Evolutionary conservation across 352 stramenopile species (phyloP).

Genomic region (Phytophthora pistaciae): DNA sequence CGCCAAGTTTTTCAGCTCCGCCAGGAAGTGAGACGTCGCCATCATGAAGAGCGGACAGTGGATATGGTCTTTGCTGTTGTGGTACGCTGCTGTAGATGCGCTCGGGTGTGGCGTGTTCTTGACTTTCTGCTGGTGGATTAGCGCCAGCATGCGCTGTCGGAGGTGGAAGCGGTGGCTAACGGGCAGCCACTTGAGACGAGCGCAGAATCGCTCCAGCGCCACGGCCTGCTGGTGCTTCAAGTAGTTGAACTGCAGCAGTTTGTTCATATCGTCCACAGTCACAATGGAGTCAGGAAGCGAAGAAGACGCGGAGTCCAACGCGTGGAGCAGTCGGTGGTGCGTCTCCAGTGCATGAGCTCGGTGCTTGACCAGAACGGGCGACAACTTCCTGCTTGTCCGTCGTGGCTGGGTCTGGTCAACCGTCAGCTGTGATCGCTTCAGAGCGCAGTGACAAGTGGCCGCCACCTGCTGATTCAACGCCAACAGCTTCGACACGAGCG

Average conservation of each 20-base stretch:
- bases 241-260: conserved; percentile 44
- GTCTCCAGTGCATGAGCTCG: conserved; percentile 27
- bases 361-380: conserved; percentile 24
- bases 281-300: neutral
- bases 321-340: conserved; percentile 39
- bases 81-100: neutral
- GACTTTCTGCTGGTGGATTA: conserved; percentile 47
- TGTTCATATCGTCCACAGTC: conserved; percentile 37
- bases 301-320: neutral
- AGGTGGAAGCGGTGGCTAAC: conserved; percentile 63
- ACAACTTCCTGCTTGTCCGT: neutral
- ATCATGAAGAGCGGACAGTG: conserved; percentile 58
- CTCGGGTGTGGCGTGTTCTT: conserved; percentile 31
- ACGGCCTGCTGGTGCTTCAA: conserved; percentile 28
- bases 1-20: conserved; percentile 39
- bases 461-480: conserved; percentile 22
- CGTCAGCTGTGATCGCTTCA: conserved; percentile 14
- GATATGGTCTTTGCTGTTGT: conserved; percentile 19
- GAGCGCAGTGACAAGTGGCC: conserved; percentile 19
- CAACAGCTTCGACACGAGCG: conserved; percentile 23
- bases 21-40: conserved; percentile 36
- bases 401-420: neutral
- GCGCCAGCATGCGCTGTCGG: conserved; percentile 57
- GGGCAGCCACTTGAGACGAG: conserved; percentile 54
- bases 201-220: conserved; percentile 48